Evolutionary conservation across 164 flowering plant genomes (phyloP).

Genomic region (Stephania cephalantha): DNA sequence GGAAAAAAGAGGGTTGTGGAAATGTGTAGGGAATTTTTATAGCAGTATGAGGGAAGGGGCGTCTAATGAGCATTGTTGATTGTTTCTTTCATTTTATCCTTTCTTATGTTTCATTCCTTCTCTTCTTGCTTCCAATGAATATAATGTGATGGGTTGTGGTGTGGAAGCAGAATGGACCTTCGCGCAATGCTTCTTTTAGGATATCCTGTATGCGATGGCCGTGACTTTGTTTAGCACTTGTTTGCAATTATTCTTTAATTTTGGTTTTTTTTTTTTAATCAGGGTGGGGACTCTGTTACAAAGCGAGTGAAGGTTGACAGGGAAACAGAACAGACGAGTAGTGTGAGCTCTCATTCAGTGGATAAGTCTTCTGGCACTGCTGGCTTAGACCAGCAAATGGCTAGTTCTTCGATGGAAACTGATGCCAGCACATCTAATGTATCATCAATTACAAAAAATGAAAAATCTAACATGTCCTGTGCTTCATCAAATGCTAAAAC

Average conservation of each 20-base stretch:
- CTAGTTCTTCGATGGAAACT: constrained; percentile 45
- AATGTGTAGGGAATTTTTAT: no score
- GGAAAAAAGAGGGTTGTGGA: no score
- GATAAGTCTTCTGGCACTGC: constrained; percentile 22
- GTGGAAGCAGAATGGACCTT: not conserved
- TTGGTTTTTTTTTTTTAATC: constrained; percentile 9
- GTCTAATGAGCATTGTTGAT: no score
- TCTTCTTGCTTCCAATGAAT: not conserved
- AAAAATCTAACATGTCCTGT: constrained; percentile 37
- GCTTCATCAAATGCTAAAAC: constrained; percentile 18
- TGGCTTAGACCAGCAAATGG: constrained; percentile 31
- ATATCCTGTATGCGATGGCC: not conserved
- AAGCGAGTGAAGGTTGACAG: constrained; percentile 62
- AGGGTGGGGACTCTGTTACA: constrained; percentile 62
- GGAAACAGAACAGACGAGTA: constrained; percentile 34
- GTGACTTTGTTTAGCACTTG: not conserved
- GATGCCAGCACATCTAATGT: constrained; percentile 43
- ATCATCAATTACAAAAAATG: constrained; percentile 13
- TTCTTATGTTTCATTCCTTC: no score
- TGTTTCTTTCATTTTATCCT: no score
- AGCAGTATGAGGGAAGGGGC: no score
- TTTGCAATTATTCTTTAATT: not conserved
- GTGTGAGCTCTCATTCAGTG: constrained; percentile 20
- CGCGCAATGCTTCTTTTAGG: not conserved
- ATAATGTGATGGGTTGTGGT: not conserved